These are phyloP conservation scores for Vanrija humicola DNA, from an alignment of 1,284 basidiomycete genomes.

Conservation along the genomic window DNA sequence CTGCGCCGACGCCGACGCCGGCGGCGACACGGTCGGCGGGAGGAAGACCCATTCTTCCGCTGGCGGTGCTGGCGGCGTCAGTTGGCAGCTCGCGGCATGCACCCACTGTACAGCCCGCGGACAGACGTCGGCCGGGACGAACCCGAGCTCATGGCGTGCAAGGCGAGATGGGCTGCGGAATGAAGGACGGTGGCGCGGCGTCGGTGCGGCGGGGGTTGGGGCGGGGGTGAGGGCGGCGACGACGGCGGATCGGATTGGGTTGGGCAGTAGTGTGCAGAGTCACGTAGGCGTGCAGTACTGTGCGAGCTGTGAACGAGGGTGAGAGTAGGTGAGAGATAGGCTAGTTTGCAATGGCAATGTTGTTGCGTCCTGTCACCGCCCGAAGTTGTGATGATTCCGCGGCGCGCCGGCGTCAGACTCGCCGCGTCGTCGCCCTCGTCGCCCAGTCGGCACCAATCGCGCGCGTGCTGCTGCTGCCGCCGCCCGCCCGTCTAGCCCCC, in stretches of 20 bases:
- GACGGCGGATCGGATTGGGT: no score
- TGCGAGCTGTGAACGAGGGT: no score
- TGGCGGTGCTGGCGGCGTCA: slow-evolving; percentile 34
- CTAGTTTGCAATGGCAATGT: not conserved
- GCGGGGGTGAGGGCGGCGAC: not conserved
- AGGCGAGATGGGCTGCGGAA: no score
- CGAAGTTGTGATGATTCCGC: not conserved
- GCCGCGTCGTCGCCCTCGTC: slow-evolving; percentile 2
- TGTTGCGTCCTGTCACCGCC: not conserved
- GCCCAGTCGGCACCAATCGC: slow-evolving; percentile 13
- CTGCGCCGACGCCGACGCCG: slow-evolving; percentile 23
- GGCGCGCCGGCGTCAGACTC: not conserved
- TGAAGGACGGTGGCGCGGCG: not conserved
- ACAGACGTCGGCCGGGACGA: slow-evolving; percentile 23
- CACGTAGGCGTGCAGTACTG: not conserved
- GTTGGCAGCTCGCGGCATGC: not conserved
- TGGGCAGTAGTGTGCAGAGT: no score
- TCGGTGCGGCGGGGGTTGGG: not conserved
- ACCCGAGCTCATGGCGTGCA: slow-evolving; percentile 11
- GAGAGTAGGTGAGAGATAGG: no score
- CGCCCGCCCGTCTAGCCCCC: no score
- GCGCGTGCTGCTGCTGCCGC: not conserved
- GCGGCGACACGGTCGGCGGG: slow-evolving; percentile 43
- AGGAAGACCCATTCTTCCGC: slow-evolving; percentile 52
- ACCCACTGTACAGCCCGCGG: slow-evolving; percentile 28